Evolutionary conservation across 805 yeast genomes (phyloP).

Genomic region (Cyberlindnera lachancei): DNA sequence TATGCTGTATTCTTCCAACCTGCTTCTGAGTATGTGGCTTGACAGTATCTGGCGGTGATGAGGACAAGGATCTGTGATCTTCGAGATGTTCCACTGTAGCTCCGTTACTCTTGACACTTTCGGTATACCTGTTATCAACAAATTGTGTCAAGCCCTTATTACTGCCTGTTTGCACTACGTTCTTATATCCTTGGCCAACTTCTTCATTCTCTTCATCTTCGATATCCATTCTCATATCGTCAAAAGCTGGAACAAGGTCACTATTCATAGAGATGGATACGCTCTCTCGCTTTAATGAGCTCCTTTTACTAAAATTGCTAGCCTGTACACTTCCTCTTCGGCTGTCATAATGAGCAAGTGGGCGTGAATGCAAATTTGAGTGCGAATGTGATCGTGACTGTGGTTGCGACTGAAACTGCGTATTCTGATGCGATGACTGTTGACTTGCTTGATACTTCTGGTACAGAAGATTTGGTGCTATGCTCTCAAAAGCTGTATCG

Average conservation of each 20-base stretch:
- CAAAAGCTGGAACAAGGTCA: conserved; percentile 21
- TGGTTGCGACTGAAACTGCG: no score
- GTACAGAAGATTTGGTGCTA: conserved; percentile 12
- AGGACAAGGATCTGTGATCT: background rate
- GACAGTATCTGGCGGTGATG: no score
- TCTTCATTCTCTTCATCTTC: no score
- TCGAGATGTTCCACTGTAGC: background rate
- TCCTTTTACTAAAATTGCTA: background rate
- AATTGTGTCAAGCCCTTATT: no score
- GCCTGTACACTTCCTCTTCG: background rate
- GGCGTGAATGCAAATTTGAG: no score
- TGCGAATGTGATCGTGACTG: no score
- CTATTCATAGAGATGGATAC: conserved; percentile 14
- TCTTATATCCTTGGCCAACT: no score
- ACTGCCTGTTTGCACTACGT: no score
- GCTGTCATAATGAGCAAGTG: no score
- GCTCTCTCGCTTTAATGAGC: conserved; percentile 2
- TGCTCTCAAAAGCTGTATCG: conserved; percentile 13
- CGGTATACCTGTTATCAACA: no score
- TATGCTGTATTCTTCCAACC: conserved; percentile 20
- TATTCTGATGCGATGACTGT: background rate
- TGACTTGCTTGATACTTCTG: conserved; percentile 11
- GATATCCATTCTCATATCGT: conserved; percentile 18
- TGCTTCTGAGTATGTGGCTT: background rate
- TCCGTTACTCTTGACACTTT: no score